Conservation (phyloP, 2,329 filamentous ascomycete genomes). For the Gaeumannomyces sp. region DNA sequence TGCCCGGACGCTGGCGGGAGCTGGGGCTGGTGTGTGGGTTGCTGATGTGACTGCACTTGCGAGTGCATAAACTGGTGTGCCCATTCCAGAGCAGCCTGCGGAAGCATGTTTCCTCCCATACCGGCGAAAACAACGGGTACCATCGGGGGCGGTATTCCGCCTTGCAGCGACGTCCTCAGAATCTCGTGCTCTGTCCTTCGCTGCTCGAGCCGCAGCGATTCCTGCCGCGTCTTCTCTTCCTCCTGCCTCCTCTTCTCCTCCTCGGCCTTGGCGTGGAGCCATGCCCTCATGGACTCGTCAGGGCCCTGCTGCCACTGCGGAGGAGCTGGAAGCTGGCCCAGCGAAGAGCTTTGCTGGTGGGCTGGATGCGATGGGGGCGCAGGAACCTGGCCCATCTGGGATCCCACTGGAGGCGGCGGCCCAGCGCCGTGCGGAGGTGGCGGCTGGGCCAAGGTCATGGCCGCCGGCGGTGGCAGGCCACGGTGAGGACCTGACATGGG, state of each 20-base stretch:
- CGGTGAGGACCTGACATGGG: constrained; percentile 65
- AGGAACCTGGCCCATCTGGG: constrained; percentile 15
- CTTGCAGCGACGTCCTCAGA: constrained; percentile 59
- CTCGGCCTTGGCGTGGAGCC: constrained; percentile 65
- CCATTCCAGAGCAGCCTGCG: constrained; percentile 59
- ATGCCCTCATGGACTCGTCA: constrained; percentile 66
- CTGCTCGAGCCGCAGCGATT: constrained; percentile 63
- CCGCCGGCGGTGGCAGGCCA: constrained; percentile 62
- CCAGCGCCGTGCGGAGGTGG: constrained; percentile 14
- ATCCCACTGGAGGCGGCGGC: constrained; percentile 2
- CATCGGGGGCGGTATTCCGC: constrained; percentile 67
- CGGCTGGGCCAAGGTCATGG: constrained; percentile 50
- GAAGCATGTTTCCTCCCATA: constrained; percentile 57
- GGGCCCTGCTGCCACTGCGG: constrained; percentile 61
- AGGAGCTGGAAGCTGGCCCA: constrained; percentile 55
- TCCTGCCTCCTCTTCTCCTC: constrained; percentile 69
- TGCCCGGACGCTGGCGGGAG: constrained; percentile 36
- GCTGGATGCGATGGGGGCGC: constrained; percentile 15
- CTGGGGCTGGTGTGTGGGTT: constrained; percentile 44
- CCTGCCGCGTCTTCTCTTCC: constrained; percentile 62
- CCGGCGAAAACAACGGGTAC: constrained; percentile 70
- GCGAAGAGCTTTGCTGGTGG: constrained; percentile 18
- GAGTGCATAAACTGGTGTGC: constrained; percentile 58
- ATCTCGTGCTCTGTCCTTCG: constrained; percentile 68
- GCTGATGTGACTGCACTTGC: constrained; percentile 42